These are phyloP conservation scores for Chrysochromulina tobinii DNA, from an alignment of 78 protist genomes.

Conservation along the genomic window DNA sequence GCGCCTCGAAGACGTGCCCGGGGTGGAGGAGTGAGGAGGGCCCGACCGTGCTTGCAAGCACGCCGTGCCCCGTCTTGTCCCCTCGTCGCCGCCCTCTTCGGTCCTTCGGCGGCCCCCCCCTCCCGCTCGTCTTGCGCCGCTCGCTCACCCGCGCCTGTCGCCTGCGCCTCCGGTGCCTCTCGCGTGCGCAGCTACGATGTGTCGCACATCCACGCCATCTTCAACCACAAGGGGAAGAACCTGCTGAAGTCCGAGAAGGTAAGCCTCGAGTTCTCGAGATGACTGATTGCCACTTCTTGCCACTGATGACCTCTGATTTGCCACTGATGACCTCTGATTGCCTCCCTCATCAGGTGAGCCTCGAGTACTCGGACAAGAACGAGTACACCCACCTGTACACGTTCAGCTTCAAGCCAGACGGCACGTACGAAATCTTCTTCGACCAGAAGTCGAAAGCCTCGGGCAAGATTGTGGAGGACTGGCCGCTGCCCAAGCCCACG, in stretches of 20 bases:
- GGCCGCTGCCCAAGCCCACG: conserved; percentile 81
- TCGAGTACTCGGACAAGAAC: conserved; percentile 66
- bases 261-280: background rate
- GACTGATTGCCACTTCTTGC: no score
- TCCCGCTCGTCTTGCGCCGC: no score
- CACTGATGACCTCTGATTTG: no score
- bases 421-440: conserved; percentile 81
- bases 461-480: conserved; percentile 90
- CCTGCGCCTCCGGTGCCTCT: no score
- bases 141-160: no score
- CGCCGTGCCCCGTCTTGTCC: no score
- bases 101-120: no score
- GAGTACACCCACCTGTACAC: conserved; percentile 96
- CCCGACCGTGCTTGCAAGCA: no score
- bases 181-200: background rate
- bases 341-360: background rate
- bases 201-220: conserved; percentile 81
- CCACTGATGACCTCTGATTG: no score
- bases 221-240: conserved; percentile 90
- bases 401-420: conserved; percentile 84
- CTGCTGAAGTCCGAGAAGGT: conserved; percentile 73
- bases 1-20: no score
- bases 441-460: conserved; percentile 74
- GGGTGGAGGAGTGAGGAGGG: no score
- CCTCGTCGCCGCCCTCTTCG: no score